A percentile compares a stretch with the other conserved stretches of the same genome.
These are phyloP conservation scores for Globomyces sp. DNA, from an alignment of 371 early-diverging fungal genomes.

Conservation along the genomic window DNA sequence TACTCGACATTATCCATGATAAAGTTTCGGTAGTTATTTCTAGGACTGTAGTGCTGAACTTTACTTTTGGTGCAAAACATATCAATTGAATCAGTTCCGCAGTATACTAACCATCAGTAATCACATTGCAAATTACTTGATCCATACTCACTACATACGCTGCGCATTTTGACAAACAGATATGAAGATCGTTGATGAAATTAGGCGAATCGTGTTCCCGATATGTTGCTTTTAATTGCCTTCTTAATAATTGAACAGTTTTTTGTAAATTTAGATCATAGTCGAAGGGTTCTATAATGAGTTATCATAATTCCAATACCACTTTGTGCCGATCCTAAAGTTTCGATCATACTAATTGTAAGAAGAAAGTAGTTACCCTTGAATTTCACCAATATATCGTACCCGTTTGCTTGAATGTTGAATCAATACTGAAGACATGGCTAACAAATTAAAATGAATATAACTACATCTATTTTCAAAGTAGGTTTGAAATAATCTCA, in stretches of 20 bases:
- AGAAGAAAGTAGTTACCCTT: constrained; percentile 30
- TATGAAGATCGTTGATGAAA: constrained; percentile 21
- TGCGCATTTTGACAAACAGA: constrained; percentile 15
- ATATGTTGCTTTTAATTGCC: background rate
- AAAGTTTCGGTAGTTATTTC: constrained; percentile 79
- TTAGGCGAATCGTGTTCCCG: constrained; percentile 1
- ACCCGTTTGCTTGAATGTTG: constrained; percentile 37
- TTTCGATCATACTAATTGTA: constrained; percentile 13
- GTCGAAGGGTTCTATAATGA: too few species aligned
- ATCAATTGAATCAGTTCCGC: constrained; percentile 74
- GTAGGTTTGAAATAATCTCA: constrained; percentile 27
- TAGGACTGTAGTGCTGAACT: constrained; percentile 75
- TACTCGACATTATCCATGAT: constrained; percentile 81
- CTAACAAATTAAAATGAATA: constrained; percentile 30
- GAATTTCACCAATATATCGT: constrained; percentile 44
- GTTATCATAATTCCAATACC: background rate
- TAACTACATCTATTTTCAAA: constrained; percentile 35
- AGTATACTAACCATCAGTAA: constrained; percentile 39
- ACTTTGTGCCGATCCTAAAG: constrained; percentile 9
- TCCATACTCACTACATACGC: constrained; percentile 19
- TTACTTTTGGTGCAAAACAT: constrained; percentile 82
- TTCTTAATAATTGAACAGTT: background rate
- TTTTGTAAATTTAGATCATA: too few species aligned
- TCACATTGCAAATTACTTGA: constrained; percentile 23
- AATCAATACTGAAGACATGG: constrained; percentile 14